Base-by-base conservation (phyloP, 2,329 filamentous ascomycete genomes). In the Cladosporium sp. region DNA sequence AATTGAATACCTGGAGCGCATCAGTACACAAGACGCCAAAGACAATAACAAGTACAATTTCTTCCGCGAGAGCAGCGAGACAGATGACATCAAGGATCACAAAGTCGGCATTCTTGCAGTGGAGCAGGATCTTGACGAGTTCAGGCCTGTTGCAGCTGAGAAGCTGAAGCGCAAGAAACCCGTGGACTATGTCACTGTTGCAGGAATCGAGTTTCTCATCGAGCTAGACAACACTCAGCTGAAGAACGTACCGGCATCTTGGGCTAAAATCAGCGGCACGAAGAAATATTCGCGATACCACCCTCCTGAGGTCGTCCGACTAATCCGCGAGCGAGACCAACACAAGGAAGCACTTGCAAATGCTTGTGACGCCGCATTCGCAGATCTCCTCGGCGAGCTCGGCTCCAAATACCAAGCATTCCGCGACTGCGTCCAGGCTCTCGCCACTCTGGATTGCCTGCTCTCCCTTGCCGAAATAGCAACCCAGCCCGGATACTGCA, bases 61-160 rank as follows among this genome's bases (percentile, higher is more conserved):
- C 82, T 97, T 99, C 77, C 87, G 90, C 6, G 92, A 97, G 68
- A 86, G 90, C 46, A 86, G 92, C 68, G 94, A 97, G 77, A 96
- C 91, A 0, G 93, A 97, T 28, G 90, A 88, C 51, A 97, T 99
- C 70, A 89, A 89, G 23, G 89, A 94, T 71, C 89, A 96, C 74
- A 97, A 97, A 77, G 82, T 96, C n/a, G 91, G 91, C 67, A 99
- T 99, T 70, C 92, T 89, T n/a, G 89, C 88, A 25, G 91, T 98
- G 5, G 94, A 99, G 78, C 88, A 95, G 72, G 93, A 97, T 65
- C 86, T 99, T 1, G 86, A 94, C 67, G 85, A 87, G 18, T 92
- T 98, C 76, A 89, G 89, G 48, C 77, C 84, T 30, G 86, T 84
- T 14, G 92, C 92, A 2, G 91, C 90, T 1, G 81, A 86, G 53